Evolutionary conservation across 2,329 filamentous ascomycete species (phyloP).

Genomic region (Colletotrichum sp.): DNA sequence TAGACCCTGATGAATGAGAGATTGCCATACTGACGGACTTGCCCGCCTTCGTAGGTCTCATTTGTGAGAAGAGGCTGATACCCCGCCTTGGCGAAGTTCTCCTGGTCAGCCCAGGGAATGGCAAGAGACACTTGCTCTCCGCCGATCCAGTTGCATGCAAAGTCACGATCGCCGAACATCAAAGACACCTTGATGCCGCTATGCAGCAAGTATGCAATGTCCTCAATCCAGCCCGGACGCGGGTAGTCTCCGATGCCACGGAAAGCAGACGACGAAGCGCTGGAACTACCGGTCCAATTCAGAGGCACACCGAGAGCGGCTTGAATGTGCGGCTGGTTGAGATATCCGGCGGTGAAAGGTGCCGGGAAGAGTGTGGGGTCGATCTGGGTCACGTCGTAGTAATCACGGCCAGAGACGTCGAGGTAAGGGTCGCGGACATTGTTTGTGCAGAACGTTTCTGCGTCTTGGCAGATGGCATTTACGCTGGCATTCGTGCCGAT

Average conservation of each 20-base stretch:
- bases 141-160: constrained; percentile 64
- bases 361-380: constrained; percentile 22
- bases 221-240: constrained; percentile 44
- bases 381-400: constrained; percentile 25
- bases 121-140: constrained; percentile 49
- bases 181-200: constrained; percentile 64
- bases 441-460: constrained; percentile 12
- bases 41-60: constrained; percentile 63
- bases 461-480: constrained; percentile 17
- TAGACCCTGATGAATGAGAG: constrained; percentile 64
- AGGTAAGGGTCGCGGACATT: constrained; percentile 20
- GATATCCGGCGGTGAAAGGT: constrained; percentile 16
- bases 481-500: constrained; percentile 31
- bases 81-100: constrained; percentile 48
- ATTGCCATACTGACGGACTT: constrained; percentile 72
- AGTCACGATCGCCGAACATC: constrained; percentile 57
- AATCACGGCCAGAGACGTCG: constrained; percentile 1
- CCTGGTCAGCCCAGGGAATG: constrained; percentile 33
- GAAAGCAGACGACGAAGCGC: constrained; percentile 10
- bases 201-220: constrained; percentile 47
- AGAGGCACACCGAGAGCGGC: constrained; percentile 67
- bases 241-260: constrained; percentile 34
- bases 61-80: constrained; percentile 68
- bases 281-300: constrained; percentile 47
- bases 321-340: constrained; percentile 45